Evolutionary conservation across 208 protist species (phyloP), one percentile per base, ranked within the genome.

Genomic region (Histomonas meleagridis): DNA sequence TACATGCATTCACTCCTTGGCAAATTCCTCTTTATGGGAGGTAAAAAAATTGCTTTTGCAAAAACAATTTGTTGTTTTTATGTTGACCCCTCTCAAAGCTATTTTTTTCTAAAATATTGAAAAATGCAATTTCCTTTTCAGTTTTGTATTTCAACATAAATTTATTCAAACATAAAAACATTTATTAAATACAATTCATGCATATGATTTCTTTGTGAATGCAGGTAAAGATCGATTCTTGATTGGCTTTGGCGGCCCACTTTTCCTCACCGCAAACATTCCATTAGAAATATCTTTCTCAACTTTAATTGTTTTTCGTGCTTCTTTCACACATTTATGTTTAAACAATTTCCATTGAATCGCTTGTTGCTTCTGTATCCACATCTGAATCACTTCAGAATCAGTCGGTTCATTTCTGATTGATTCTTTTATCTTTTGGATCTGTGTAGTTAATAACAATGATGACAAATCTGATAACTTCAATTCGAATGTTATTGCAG

Each of bases 301-400:
- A 1, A 86, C 3, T 26, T 43, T 46, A 38, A 32, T 38, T 12
- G 18, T 46, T 86, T 86, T 86, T 28, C 46, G 51, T 46, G 76
- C 76, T 55, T 86, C 76, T 86, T 55, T 86, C 4, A 86, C 76
- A 35, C 76, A 86, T 16, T 86, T 12, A 38, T 86, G 23, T 28
- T 86, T 86, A 49, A 57, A 86, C 14, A 48, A 16, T 18, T 51
- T 43, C 76, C 76, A 86, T 55, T 86, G 76, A 21, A n/a, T 46
- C 32, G 76, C 23, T 38, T 46, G 0, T 49, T 86, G 76, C 28
- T 86, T 86, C 23, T 55, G 9, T 51, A 38, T 86, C 76, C 76
- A 86, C 32, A 32, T 51, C 16, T 55, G 18, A 12, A 86, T 86
- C 10, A 86, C 46, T 38, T 86, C 7, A 18, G 32, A n/a, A 48